These are phyloP conservation scores for Suillus weaverae DNA, from an alignment of 768 basidiomycete species.

Conservation along the genomic window DNA sequence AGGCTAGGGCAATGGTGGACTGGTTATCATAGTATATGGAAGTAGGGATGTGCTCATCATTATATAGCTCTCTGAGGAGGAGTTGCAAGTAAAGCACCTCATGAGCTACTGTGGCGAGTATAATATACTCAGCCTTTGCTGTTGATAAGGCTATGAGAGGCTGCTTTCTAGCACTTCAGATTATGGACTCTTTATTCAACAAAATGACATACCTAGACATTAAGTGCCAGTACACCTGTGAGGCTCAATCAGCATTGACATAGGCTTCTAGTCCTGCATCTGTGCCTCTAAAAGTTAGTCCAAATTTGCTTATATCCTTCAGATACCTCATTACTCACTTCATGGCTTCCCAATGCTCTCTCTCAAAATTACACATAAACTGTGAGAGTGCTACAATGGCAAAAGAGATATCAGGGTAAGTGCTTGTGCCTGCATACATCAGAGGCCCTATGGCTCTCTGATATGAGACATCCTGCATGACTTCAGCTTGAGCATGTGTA, in stretches of 20 bases:
- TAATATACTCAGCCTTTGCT: conserved; percentile 30
- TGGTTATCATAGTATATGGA: conserved; percentile 25
- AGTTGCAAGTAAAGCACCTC: no score
- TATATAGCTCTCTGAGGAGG: no score
- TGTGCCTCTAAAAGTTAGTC: no score
- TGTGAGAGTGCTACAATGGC: conserved; percentile 17
- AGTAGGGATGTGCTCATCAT: background rate
- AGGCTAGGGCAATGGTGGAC: conserved; percentile 29
- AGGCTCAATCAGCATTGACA: conserved; percentile 29
- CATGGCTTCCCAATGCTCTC: background rate
- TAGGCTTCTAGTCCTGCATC: conserved; percentile 14
- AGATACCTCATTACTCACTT: conserved; percentile 15
- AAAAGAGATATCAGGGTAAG: conserved; percentile 29
- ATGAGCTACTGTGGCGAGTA: background rate
- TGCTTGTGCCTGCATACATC: conserved; percentile 33
- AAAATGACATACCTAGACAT: conserved; percentile 28
- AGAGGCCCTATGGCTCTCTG: conserved; percentile 31
- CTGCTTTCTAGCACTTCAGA: conserved; percentile 16
- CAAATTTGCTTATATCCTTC: background rate
- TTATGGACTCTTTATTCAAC: conserved; percentile 17
- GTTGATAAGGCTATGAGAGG: conserved; percentile 26
- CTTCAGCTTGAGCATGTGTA: no score
- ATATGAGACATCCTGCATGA: conserved; percentile 16
- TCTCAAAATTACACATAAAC: background rate
- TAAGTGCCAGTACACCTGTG: conserved; percentile 21